Base-by-base conservation (phyloP, 1,284 basidiomycete species). In the Trametes hirsuta region DNA sequence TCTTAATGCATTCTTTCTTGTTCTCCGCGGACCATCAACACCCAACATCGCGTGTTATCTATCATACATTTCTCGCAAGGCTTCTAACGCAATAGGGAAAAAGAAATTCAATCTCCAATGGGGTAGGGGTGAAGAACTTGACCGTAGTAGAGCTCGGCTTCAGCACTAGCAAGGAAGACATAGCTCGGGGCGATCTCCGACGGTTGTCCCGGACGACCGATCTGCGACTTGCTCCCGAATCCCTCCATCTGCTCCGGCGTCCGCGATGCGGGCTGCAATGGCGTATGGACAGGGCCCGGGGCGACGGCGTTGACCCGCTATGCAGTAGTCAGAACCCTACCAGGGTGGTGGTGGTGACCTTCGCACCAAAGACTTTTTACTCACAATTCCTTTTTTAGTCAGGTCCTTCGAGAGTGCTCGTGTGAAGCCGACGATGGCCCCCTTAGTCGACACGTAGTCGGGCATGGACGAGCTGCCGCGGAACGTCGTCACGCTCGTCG, bases 401-500 rank as follows among this genome's bases (percentile, higher is more conserved):
- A 88, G 74, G 65, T 87, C 84, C 41, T 78, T 64, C 0, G 84
- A 81, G 48, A 88, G 74, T 14, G 81, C 79, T 35, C 84, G 79
- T 5, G 81, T 85, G 69, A 86, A 87, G 10, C 80, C 77, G 34
- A 79, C 71, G 64, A 85, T 84, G 10, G 83, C 82, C 2, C 83
- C 84, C 72, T 90, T 88, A 5, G 86, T 86, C 2, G 79, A 67
- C 11, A 77, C 77, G 70, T 84, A 87, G 72, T 88, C 85, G 41
- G 85, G 74, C 77, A 77, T 77, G 48, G 59, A 66, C 21, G 59
- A 50, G 45, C 74, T 71, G 61, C 74, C 72, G 64, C 81, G 80
- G 74, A 85, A 86, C 3, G 85, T 84, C 0, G 84, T 85, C 30
- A 90, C 85, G 10, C 81, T 84, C 6, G 84, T 79, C 8, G 84